These are phyloP conservation scores for Trichopus zeylanicus DNA, from an alignment of 116 monocot genomes.

Conservation along the genomic window DNA sequence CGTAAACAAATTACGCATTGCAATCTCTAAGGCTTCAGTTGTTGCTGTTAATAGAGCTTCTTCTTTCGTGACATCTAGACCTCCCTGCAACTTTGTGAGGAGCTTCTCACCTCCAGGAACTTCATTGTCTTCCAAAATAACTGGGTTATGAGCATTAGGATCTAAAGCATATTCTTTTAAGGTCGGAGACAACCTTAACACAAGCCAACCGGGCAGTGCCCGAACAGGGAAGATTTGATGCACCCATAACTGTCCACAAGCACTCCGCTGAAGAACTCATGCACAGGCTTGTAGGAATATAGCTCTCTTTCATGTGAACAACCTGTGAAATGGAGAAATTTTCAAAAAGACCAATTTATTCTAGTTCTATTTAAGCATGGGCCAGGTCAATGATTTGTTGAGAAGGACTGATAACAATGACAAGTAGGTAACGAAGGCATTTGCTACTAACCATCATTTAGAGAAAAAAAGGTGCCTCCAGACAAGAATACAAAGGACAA, in stretches of 20 bases:
- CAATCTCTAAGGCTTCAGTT: slow-evolving; percentile 44
- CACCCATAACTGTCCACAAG: slow-evolving; percentile 88
- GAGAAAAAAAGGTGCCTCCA: too few relatives aligned
- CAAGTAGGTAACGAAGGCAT: too few relatives aligned
- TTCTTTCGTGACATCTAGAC: slow-evolving; percentile 38
- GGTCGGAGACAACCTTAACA: slow-evolving; percentile 34
- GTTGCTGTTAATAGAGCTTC: slow-evolving; percentile 25
- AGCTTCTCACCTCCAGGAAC: slow-evolving; percentile 56
- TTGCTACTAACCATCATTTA: too few relatives aligned
- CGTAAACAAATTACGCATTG: slow-evolving; percentile 70
- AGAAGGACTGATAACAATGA: too few relatives aligned
- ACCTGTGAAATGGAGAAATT: too few relatives aligned
- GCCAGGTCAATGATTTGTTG: too few relatives aligned
- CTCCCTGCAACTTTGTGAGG: slow-evolving; percentile 62
- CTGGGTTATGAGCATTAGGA: slow-evolving; percentile 7
- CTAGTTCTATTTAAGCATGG: too few relatives aligned
- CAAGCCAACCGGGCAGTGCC: slow-evolving; percentile 17
- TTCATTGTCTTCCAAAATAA: slow-evolving; percentile 34
- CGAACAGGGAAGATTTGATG: slow-evolving; percentile 32
- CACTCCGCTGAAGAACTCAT: slow-evolving; percentile 21
- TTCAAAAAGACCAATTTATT: too few relatives aligned
- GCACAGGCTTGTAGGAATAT: slow-evolving; percentile 71
- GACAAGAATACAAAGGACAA: too few relatives aligned
- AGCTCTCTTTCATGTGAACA: slow-evolving; percentile 42
- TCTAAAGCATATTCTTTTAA: slow-evolving; percentile 8